Evolutionary conservation across 2,329 filamentous ascomycete genomes (phyloP), one percentile per base, ranked within the genome.

Genomic region (Colletotrichum sp.): DNA sequence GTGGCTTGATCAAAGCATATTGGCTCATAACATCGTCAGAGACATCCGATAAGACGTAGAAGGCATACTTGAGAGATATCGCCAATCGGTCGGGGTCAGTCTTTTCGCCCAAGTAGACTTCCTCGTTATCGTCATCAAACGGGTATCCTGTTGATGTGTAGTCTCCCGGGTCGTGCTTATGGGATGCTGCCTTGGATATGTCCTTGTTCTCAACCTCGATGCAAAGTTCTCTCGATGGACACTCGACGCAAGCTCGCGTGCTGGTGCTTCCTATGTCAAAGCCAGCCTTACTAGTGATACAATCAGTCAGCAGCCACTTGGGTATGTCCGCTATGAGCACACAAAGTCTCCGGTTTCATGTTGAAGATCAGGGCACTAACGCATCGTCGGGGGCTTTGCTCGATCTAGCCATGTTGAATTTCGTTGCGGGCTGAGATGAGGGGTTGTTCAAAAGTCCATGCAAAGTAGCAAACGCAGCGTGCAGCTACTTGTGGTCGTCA

Each of bases 201-300:
- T 67, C 3, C 6, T 59, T 69, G 30, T 69, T 78, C 13, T 78
- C 67, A 8, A 78, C 44, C 12, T 39, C 21, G 6, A 64, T 39
- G 10, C 24, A 26, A 16, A 9, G 15, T 34, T 60, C 49, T 12
- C 16, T 28, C 34, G 59, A 28, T 16, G 69, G 73, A 30, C 57
- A 77, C 34, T 44, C 72, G 16, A 79, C 52, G 24, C 49, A 77
- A 24, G 75, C 78, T 63, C 78, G 64, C 2, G 71, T 73, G 36
- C 78, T 78, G 4, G 78, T 79, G 66, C 78, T 79, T 9, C 78
- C 78, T n/a, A 79, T 44, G 57, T 79, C 78, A 12, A 79, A 34
- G 13, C 5, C 16, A 6, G 26, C 21, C 16, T 10, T 59, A 30
- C 24, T 59, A 10, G 16, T 10, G 7, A 16, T 59, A 6, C 1